Evolutionary conservation across 768 basidiomycete genomes (phyloP).

Genomic region (Lactarius sanguifluus): DNA sequence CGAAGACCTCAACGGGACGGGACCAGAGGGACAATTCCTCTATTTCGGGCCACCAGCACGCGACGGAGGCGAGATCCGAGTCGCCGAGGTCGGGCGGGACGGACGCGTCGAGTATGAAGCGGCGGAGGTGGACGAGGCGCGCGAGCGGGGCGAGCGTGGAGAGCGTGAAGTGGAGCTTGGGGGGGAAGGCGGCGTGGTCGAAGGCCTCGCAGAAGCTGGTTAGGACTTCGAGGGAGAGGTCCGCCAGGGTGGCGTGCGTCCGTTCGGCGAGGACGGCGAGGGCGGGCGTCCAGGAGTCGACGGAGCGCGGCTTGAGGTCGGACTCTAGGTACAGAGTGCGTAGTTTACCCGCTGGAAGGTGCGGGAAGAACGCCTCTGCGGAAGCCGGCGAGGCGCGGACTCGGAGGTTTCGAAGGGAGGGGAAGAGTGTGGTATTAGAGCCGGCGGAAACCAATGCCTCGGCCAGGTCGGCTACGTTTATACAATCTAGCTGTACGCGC

Average conservation of each 20-base stretch:
- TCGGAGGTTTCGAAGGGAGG: conserved; percentile 25
- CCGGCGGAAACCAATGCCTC: conserved; percentile 13
- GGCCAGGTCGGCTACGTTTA: conserved; percentile 18
- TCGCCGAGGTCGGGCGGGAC: conserved; percentile 34
- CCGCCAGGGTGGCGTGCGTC: conserved; percentile 18
- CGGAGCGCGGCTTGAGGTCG: conserved; percentile 29
- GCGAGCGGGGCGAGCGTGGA: conserved; percentile 34
- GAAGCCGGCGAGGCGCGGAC: conserved; percentile 24
- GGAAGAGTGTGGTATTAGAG: conserved; percentile 20
- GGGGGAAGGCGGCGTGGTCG: conserved; percentile 23
- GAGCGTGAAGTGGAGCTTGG: conserved; percentile 32
- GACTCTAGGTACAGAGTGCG: conserved; percentile 27
- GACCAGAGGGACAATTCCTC: conserved; percentile 34
- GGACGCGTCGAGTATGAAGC: conserved; percentile 32
- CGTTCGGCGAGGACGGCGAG: conserved; percentile 26
- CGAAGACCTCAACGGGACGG: conserved; percentile 28
- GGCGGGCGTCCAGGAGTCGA: conserved; percentile 28
- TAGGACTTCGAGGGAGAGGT: conserved; percentile 25
- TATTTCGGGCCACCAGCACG: conserved; percentile 36
- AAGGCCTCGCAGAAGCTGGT: conserved; percentile 30
- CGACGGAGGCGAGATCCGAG: conserved; percentile 32
- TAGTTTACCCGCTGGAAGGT: conserved; percentile 20
- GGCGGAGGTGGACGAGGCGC: conserved; percentile 31
- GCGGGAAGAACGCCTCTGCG: conserved; percentile 22
- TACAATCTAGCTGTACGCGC: conserved; percentile 27